Evolutionary conservation across 352 stramenopile species (phyloP), one percentile per base, ranked within the genome.

Genomic region (Phytophthora brassicae): DNA sequence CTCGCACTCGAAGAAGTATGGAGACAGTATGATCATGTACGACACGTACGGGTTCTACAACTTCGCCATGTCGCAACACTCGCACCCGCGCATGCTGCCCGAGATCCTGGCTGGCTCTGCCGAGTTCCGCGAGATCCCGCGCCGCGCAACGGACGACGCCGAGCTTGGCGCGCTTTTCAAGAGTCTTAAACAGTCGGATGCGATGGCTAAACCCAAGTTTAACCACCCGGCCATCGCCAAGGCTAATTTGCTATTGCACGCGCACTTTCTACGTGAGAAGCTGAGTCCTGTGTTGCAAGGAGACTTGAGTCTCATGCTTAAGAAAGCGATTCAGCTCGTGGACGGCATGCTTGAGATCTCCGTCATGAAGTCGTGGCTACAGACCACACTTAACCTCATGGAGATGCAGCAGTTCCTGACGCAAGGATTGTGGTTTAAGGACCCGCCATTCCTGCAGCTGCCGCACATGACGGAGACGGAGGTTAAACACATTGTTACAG

Each of bases 11-110:
- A 99, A 99, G 79, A 97, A 98, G 68, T 99, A 98, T 70, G 97
- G 97, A 26, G 97, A 99, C 81, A 98, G 97, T 70, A 98, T 99
- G 84, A 97, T 99, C 75, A 98, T 99, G 95, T 99, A 99, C 82
- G 96, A 99, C 77, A 99, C 97, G 53, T 99, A 99, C 75, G 93
- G 92, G 29, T 99, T 98, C 77, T 99, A 97, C 82, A 98, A 99
- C 80, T 95, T 98, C 62, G 88, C 96, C 42, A 90, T 99, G 64
- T 97, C 90, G 60, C 94, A 98, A 70, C 79, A 98, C 73, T 96
- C 94, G 42, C 79, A 97, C 50, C 81, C 97, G 38, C 97, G 97
- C 69, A 92, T 93, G 71, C 76, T 99, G 53, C 96, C 97, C 0
- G 97, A 99, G 84, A 91, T 97, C 35, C 66, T 97, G 28, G 90